Percentiles rank a stretch among this genome's conserved stretches.
phyloP scores from a whole-genome alignment of 495 filamentous ascomycete species.

The Jackrogersella multiformis region DNA sequence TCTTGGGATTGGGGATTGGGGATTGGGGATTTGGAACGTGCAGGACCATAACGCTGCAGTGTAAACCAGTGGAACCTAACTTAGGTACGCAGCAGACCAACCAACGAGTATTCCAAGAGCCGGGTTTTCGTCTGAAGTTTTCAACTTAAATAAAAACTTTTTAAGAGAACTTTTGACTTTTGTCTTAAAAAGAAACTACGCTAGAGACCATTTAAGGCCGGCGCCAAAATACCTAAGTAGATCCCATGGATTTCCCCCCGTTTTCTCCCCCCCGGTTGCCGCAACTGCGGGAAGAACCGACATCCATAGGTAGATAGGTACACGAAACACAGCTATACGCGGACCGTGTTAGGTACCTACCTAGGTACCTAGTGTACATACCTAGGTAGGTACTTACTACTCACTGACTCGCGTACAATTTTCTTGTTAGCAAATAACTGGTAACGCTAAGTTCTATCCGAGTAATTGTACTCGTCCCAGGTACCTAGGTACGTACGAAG shows the following conservation, averaged over 20 bases:
- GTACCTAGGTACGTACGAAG: not conserved
- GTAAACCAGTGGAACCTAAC: slow-evolving; percentile 29
- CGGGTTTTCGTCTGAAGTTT: slow-evolving; percentile 38
- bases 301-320: slow-evolving; percentile 11
- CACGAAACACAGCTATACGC: slow-evolving; percentile 9
- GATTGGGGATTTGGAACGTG: not conserved
- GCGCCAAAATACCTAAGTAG: slow-evolving; percentile 15
- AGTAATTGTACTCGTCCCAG: not conserved
- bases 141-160: slow-evolving; percentile 34
- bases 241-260: not conserved
- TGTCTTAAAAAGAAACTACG: slow-evolving; percentile 4
- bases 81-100: slow-evolving; percentile 24
- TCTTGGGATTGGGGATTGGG: not conserved
- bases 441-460: not conserved
- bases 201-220: not conserved
- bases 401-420: no score
- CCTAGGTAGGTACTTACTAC: not conserved
- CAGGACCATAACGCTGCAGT: slow-evolving; percentile 21
- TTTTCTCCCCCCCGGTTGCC: slow-evolving; percentile 15
- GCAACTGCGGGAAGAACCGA: slow-evolving; percentile 36
- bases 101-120: slow-evolving; percentile 31
- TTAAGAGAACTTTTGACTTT: slow-evolving; percentile 12
- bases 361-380: not conserved
- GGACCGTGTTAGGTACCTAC: not conserved
- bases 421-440: no score